These are phyloP conservation scores for Misopates orontium DNA, from an alignment of 257 asterid genomes.

Conservation along the genomic window DNA sequence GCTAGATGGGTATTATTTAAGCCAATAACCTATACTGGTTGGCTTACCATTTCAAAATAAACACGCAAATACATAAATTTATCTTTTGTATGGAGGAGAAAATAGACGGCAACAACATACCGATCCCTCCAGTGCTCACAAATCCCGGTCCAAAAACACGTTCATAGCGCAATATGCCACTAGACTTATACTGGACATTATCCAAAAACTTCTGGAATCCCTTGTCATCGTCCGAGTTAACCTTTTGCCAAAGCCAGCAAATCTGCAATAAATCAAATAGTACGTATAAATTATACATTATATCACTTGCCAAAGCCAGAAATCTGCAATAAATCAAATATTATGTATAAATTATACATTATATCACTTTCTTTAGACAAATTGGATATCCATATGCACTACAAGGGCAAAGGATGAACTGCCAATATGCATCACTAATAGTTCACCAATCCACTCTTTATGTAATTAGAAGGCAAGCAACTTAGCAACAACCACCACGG, in stretches of 20 bases:
- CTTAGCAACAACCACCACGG: neutral
- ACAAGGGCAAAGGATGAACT: neutral
- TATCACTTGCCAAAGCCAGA: slow-evolving; percentile 74
- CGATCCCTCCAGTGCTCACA: slow-evolving; percentile 98
- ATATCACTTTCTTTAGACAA: neutral
- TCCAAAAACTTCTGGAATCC: slow-evolving; percentile 93
- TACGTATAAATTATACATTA: neutral
- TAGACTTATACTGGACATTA: slow-evolving; percentile 82
- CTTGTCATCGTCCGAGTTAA: slow-evolving; percentile 66
- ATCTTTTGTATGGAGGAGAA: neutral
- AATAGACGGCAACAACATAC: slow-evolving; percentile 38
- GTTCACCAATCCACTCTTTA: neutral
- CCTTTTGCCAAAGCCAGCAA: slow-evolving; percentile 95
- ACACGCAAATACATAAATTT: neutral
- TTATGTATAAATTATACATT: neutral
- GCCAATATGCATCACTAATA: neutral
- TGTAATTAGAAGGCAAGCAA: neutral
- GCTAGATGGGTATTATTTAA: neutral
- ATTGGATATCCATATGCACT: neutral
- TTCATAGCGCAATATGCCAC: slow-evolving; percentile 86
- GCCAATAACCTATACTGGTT: neutral
- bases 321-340: slow-evolving; percentile 49
- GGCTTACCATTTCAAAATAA: neutral
- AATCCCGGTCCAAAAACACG: slow-evolving; percentile 92
- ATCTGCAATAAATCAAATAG: slow-evolving; percentile 49